Evolutionary conservation across 495 filamentous ascomycete species (phyloP), one percentile per base, ranked within the genome.

Genomic region (Hypoxylon subgilvum): DNA sequence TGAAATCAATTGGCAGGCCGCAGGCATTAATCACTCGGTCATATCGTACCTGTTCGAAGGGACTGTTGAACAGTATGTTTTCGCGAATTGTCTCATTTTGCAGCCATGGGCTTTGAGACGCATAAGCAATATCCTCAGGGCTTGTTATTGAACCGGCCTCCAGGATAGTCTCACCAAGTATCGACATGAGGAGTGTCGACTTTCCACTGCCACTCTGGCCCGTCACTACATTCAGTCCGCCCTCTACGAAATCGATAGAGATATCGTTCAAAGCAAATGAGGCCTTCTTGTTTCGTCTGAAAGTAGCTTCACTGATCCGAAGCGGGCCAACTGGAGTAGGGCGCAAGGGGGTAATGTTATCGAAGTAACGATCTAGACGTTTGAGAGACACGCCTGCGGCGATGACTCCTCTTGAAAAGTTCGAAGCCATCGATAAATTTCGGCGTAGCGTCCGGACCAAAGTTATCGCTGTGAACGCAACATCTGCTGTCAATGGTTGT

Each of bases 11-110:
- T 12, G 78, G 74, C 14, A 90, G 62, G 6, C 83, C 84, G 62
- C 87, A 90, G 4, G 84, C 86, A 35, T 87, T 79, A 1, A 90
- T 60, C 0, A 87, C 83, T 43, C 77, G 70, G 49, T 84, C 70
- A 62, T 84, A 84, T 28, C 82, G 71, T 16, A 66, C 51, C 40
- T 73, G 61, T 36, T 82, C 74, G 34, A 80, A 79, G 16, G 74
- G 69, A 17, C 74, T 67, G 22, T 80, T 76, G 58, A 86, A 83
- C 18, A 85, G 67, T 27, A 86, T 83, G 47, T 86, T 86, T 16
- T 80, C 74, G 31, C 74, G 74, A 48, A 86, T 75, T 0, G 80
- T 83, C 13, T 70, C 74, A 47, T 78, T 83, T 57, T 81, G 77
- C 18, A 86, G 66, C 84, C 84, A 86, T 6, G 83, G 72, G 14